Conservation (phyloP, 257 asterid species). For the Solanum sejunctum region DNA sequence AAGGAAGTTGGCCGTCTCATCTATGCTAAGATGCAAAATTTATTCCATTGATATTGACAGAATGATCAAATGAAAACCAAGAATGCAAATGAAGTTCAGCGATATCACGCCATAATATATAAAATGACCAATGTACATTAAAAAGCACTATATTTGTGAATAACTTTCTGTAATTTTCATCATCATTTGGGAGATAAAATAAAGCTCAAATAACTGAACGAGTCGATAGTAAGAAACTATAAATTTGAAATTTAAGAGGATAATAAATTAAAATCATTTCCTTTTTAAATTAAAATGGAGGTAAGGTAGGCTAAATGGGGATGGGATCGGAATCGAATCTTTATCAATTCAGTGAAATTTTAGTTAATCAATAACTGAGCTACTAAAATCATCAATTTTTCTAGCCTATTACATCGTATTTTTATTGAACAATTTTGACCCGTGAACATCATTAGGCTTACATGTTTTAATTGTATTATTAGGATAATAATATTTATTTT, state of each 20-base stretch:
- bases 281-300: neutral
- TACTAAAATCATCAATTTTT: neutral
- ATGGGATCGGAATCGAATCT: no score
- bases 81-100: neutral
- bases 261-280: neutral
- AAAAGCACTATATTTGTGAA: neutral
- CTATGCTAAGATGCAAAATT: neutral
- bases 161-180: neutral
- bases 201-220: neutral
- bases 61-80: neutral
- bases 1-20: constrained; percentile 13
- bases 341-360: neutral
- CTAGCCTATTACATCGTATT: neutral
- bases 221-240: neutral
- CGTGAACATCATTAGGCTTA: neutral
- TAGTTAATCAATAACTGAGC: neutral
- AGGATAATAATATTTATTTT: no score
- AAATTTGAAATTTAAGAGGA: neutral
- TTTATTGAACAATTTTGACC: neutral
- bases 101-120: neutral
- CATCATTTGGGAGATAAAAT: neutral
- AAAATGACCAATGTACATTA: neutral
- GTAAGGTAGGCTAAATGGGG: neutral
- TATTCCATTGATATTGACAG: neutral
- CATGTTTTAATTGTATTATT: no score